Conservation (phyloP, 352 stramenopile genomes). For the Globisporangium viniferum region DNA sequence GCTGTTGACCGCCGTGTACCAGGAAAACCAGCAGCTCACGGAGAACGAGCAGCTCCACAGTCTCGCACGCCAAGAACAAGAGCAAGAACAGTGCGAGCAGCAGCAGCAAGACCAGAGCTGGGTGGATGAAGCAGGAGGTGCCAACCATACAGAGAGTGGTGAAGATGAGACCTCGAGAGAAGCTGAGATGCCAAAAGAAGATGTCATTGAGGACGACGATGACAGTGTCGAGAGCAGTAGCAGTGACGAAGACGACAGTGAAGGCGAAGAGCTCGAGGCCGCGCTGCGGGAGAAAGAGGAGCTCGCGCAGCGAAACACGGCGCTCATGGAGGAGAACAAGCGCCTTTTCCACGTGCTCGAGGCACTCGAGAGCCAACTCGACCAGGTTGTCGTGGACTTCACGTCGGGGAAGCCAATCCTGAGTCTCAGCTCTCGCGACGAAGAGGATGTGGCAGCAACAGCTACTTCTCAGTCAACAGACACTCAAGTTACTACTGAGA, state of each 20-base stretch:
- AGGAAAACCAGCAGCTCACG: conserved; percentile 21
- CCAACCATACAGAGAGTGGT: neutral
- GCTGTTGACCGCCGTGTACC: conserved; percentile 37
- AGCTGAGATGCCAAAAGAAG: neutral
- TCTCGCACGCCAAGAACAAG: neutral
- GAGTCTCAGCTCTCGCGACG: conserved; percentile 18
- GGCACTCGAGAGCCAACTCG: conserved; percentile 40
- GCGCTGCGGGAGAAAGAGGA: conserved; percentile 18
- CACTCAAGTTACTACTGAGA: neutral
- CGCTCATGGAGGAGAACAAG: conserved; percentile 49
- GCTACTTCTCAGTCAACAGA: neutral
- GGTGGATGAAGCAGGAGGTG: neutral
- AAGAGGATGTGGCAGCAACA: neutral
- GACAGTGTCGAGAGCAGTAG: neutral
- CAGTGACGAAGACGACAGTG: conserved; percentile 13
- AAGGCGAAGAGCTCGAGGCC: conserved; percentile 18
- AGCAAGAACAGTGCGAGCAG: neutral
- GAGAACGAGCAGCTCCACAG: conserved; percentile 9
- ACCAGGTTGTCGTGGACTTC: conserved; percentile 44
- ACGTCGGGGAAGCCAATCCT: conserved; percentile 34
- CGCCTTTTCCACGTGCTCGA: conserved; percentile 45
- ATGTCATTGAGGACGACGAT: neutral
- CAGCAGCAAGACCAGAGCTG: conserved; percentile 15
- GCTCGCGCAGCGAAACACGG: conserved; percentile 36
- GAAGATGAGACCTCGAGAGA: neutral